A percentile compares a stretch with the other conserved stretches of the same genome.
Conservation (phyloP, 352 stramenopile genomes). For the Phytophthora ramorum region DNA sequence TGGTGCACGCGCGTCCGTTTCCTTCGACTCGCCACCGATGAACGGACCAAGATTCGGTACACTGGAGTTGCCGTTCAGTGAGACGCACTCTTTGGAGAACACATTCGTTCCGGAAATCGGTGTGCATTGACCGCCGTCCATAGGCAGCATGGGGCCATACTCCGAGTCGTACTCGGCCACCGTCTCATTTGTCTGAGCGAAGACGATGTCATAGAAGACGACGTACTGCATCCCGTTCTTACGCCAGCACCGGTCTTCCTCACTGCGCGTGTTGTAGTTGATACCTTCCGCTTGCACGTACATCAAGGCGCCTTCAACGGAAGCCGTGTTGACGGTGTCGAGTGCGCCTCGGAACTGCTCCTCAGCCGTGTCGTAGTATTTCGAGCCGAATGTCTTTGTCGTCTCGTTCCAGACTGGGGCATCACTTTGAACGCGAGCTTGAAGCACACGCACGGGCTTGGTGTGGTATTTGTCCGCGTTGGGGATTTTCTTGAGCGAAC, state of each 20-base stretch:
- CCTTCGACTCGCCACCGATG: slow-evolving; percentile 39
- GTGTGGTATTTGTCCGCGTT: slow-evolving; percentile 65
- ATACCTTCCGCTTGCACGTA: slow-evolving; percentile 64
- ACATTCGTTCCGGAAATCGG: slow-evolving; percentile 21
- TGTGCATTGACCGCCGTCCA: slow-evolving; percentile 47
- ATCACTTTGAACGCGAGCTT: slow-evolving; percentile 69
- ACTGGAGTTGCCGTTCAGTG: slow-evolving; percentile 35
- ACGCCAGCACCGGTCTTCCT: slow-evolving; percentile 32
- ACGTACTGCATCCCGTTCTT: slow-evolving; percentile 47
- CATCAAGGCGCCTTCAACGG: slow-evolving; percentile 57
- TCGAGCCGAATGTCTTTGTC: slow-evolving; percentile 46
- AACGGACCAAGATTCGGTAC: slow-evolving; percentile 35
- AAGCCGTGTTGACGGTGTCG: slow-evolving; percentile 50
- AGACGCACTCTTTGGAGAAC: slow-evolving; percentile 39
- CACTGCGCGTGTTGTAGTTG: slow-evolving; percentile 46
- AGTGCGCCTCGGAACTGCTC: slow-evolving; percentile 43
- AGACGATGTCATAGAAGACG: slow-evolving; percentile 49
- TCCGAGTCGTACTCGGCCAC: slow-evolving; percentile 40
- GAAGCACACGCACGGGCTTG: slow-evolving; percentile 60
- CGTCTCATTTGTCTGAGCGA: slow-evolving; percentile 37
- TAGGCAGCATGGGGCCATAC: slow-evolving; percentile 42
- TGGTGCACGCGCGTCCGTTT: slow-evolving; percentile 43
- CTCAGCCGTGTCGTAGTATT: slow-evolving; percentile 43
- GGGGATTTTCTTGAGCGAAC: slow-evolving; percentile 29
- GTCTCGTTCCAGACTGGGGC: slow-evolving; percentile 57